A percentile compares a stretch with the other conserved stretches of the same genome.
Conservation (phyloP, 768 basidiomycete genomes). For the Lanmaoa rubissima region DNA sequence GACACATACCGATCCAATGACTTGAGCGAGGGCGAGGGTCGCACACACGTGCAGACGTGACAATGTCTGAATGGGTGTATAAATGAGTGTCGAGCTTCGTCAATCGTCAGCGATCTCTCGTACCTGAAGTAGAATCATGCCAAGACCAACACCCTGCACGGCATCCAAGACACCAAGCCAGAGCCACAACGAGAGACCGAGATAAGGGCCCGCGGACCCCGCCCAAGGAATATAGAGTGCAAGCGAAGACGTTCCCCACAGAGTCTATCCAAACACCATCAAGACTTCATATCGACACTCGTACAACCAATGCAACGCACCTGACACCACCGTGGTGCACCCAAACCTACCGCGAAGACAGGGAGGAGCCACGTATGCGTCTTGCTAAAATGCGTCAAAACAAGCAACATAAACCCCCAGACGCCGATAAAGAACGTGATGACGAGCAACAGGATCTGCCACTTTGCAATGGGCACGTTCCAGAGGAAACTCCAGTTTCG, state of each 20-base stretch:
- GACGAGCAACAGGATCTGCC: constrained; percentile 79
- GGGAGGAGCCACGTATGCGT: constrained; percentile 95
- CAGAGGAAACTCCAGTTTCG: constrained; percentile 96
- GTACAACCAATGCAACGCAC: constrained; percentile 32
- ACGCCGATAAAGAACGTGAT: constrained; percentile 82
- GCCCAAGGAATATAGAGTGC: constrained; percentile 95
- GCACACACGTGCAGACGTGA: constrained; percentile 94
- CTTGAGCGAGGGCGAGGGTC: constrained; percentile 85
- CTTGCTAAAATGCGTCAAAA: constrained; percentile 86
- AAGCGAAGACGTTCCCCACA: constrained; percentile 94
- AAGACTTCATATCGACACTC: neutral
- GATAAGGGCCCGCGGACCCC: constrained; percentile 79
- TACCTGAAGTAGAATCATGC: constrained; percentile 81
- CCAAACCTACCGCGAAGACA: constrained; percentile 92
- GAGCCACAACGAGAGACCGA: constrained; percentile 87
- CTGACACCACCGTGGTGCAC: constrained; percentile 95
- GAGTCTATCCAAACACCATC: constrained; percentile 49
- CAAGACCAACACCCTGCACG: constrained; percentile 90
- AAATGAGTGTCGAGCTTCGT: neutral
- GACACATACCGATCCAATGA: constrained; percentile 87
- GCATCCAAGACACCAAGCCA: constrained; percentile 96
- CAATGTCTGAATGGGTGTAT: constrained; percentile 50
- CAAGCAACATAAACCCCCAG: constrained; percentile 71
- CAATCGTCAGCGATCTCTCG: neutral
- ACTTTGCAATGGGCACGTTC: constrained; percentile 78